phyloP scores from a whole-genome alignment of 2,329 filamentous ascomycete species.

The Microdochium nivale region DNA sequence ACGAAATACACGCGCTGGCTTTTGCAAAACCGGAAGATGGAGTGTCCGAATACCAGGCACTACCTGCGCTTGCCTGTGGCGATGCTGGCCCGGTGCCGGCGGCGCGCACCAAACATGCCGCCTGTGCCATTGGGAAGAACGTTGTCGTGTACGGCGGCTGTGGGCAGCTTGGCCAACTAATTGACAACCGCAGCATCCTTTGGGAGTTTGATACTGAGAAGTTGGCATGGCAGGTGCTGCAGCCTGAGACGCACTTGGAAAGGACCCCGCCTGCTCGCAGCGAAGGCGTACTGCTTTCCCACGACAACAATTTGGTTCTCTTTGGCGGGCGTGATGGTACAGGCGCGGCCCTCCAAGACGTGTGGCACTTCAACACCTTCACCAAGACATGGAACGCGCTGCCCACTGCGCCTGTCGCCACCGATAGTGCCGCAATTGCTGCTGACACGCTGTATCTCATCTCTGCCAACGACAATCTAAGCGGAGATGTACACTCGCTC shows the following conservation, averaged over 20 bases:
- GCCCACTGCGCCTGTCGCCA: slow-evolving; percentile 29
- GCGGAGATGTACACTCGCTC: slow-evolving; percentile 25
- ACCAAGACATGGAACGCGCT: slow-evolving; percentile 40
- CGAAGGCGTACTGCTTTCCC: slow-evolving; percentile 25
- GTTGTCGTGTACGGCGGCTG: slow-evolving; percentile 27
- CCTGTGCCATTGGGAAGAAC: slow-evolving; percentile 21
- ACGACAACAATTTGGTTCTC: slow-evolving; percentile 37
- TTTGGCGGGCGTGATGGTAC: slow-evolving; percentile 31
- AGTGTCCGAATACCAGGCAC: slow-evolving; percentile 20
- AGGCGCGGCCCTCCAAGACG: slow-evolving; percentile 27
- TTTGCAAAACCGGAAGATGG: slow-evolving; percentile 38
- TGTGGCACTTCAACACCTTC: slow-evolving; percentile 40
- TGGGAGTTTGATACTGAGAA: slow-evolving; percentile 29
- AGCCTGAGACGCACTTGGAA: slow-evolving; percentile 20
- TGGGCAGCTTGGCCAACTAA: slow-evolving; percentile 15
- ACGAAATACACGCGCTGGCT: slow-evolving; percentile 35
- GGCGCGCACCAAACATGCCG: slow-evolving; percentile 24
- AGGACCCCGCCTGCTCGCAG: slow-evolving; percentile 18
- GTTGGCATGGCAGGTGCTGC: slow-evolving; percentile 23
- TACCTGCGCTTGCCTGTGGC: slow-evolving; percentile 20
- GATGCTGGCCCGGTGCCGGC: slow-evolving; percentile 19
- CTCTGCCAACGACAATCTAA: slow-evolving; percentile 22
- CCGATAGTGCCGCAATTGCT: slow-evolving; percentile 31
- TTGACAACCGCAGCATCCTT: slow-evolving; percentile 22
- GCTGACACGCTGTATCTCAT: slow-evolving; percentile 37